Conservation (phyloP, 164 flowering plant genomes). For the Houttuynia cordata region DNA sequence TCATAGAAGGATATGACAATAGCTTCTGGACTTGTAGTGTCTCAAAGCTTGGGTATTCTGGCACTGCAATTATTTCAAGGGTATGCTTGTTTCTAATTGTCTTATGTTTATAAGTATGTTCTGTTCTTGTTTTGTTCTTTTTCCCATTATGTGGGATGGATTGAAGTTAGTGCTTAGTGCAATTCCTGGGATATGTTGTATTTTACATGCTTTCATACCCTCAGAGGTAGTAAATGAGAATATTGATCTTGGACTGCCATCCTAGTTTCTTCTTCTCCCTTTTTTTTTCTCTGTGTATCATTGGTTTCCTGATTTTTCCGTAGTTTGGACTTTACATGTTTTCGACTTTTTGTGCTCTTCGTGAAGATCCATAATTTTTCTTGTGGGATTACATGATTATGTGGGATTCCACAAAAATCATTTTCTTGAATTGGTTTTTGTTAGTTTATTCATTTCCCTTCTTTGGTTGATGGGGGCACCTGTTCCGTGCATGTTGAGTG, state of each 20-base stretch:
- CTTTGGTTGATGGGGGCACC: not conserved
- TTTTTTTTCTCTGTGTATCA: too few relatives aligned
- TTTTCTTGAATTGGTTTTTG: not conserved
- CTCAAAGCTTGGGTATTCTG: constrained; percentile 93
- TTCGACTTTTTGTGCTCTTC: too few relatives aligned
- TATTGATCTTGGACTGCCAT: too few relatives aligned
- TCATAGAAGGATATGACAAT: constrained; percentile 69
- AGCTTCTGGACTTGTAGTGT: constrained; percentile 95
- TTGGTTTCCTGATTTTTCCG: too few relatives aligned
- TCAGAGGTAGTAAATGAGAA: too few relatives aligned
- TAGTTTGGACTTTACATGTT: too few relatives aligned
- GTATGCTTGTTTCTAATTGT: constrained; percentile 26
- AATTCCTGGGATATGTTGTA: too few relatives aligned
- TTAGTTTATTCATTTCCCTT: too few relatives aligned
- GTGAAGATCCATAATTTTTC: not conserved
- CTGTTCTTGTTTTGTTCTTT: not conserved
- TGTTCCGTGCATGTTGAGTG: not conserved
- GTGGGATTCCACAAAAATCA: not conserved
- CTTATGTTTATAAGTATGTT: not conserved
- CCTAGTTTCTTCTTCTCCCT: too few relatives aligned
- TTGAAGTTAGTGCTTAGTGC: too few relatives aligned
- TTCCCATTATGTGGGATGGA: not conserved
- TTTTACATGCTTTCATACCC: too few relatives aligned
- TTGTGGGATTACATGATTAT: not conserved
- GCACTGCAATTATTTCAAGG: constrained; percentile 89